Evolutionary conservation across 139 green algal species (phyloP), one percentile per base, ranked within the genome.

Genomic region (Nannochloris sp.): DNA sequence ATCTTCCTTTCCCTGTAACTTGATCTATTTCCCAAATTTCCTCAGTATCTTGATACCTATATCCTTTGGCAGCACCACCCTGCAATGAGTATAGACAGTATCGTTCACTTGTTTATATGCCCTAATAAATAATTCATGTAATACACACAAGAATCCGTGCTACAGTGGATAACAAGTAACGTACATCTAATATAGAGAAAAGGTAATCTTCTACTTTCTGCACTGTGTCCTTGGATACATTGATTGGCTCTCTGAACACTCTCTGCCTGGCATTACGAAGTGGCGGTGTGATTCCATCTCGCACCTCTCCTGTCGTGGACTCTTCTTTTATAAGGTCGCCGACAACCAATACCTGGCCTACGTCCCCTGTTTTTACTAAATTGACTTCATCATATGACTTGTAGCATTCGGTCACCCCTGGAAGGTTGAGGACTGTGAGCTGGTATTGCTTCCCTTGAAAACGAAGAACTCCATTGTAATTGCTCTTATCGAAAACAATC

Each of bases 311-410:
- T 11, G n/a, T 23, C 3, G n/a, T 44, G 18, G 46, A 69, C 64
- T 91, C 78, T 10, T 55, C 49, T 3, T 55, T 16, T 15, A 53
- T 5, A 11, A 46, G 27, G 11, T 61, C 44, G 1, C 73, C 73
- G 24, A 89, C 78, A 53, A 87, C 66, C 61, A 87, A 73, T 60
- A 88, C 58, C 78, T 96, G 86, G 1, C 86, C 88, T 15, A 97
- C 71, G 63, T 97, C 87, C 10, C 66, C 75, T 10, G 72, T 83
- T 61, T 97, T 97, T 15, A 96, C 85, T 34, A 95, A 76, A 73
- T 96, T 87, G n/a, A 80, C 72, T 40, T 96, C 88, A 57, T 96
- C 87, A 29, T 89, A 83, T 4, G 88, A 96, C 69, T 96, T 97
- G 79, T 87, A 97, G 19, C 77, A 83, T 69, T 97, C 90, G 34